Evolutionary conservation across 2,329 filamentous ascomycete species (phyloP).

Genomic region (Penicillium sp.): DNA sequence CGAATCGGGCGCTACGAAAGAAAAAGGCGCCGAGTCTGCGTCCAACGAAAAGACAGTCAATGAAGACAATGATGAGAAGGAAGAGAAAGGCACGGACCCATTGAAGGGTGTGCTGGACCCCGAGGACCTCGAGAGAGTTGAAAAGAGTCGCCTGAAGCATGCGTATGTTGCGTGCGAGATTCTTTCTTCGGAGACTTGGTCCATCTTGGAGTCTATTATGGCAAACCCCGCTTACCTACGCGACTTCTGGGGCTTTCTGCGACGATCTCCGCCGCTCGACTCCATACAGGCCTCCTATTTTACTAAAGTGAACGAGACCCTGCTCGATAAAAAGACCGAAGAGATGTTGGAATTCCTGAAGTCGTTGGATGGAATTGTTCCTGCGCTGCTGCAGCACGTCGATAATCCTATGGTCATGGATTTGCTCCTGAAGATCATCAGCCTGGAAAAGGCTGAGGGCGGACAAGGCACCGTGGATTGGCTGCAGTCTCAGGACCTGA

Average conservation of each 20-base stretch:
- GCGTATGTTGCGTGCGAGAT: constrained; percentile 92
- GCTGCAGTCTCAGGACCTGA: constrained; percentile 84
- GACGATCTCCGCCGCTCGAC: constrained; percentile 79
- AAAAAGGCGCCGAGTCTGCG: constrained; percentile 28
- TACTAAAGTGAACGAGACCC: constrained; percentile 96
- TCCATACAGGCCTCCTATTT: constrained; percentile 96
- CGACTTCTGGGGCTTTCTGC: constrained; percentile 88
- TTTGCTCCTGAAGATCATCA: constrained; percentile 92
- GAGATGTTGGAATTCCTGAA: constrained; percentile 94
- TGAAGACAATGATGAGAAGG: constrained; percentile 33
- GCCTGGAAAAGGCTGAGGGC: constrained; percentile 85
- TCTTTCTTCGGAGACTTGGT: constrained; percentile 93
- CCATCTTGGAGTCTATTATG: constrained; percentile 88
- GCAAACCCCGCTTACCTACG: constrained; percentile 75
- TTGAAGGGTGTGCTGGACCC: constrained; percentile 35
- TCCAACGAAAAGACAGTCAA: constrained; percentile 11
- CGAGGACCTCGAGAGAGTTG: constrained; percentile 66
- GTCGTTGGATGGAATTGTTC: constrained; percentile 74
- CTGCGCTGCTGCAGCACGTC: constrained; percentile 85
- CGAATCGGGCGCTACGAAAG: constrained; percentile 35
- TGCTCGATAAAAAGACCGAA: constrained; percentile 96
- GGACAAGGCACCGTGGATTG: constrained; percentile 96
- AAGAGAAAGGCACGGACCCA: constrained; percentile 40
- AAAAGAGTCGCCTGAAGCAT: constrained; percentile 90
- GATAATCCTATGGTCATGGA: constrained; percentile 99